A percentile compares a stretch with the other conserved stretches of the same genome.
phyloP scores from a whole-genome alignment of 345 rosid species.

The Mercurialis annua region DNA sequence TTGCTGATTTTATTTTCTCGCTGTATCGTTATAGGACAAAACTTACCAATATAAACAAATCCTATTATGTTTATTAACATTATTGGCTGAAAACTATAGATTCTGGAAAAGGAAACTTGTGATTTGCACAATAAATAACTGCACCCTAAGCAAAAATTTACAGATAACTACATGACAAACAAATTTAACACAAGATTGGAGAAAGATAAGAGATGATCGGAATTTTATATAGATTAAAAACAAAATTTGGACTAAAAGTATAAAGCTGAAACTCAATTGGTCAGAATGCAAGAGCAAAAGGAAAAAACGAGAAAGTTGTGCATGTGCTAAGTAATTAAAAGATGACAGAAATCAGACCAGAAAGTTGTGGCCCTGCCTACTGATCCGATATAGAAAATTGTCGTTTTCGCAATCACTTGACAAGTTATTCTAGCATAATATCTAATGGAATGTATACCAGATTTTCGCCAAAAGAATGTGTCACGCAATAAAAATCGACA shows the following conservation, averaged over 20 bases:
- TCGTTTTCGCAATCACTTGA: background rate
- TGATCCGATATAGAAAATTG: background rate
- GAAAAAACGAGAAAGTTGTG: too few species aligned
- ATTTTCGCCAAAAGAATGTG: background rate
- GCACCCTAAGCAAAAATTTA: background rate
- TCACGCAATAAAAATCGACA: conserved; percentile 11
- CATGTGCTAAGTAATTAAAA: too few species aligned
- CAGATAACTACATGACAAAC: background rate
- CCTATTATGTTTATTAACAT: background rate
- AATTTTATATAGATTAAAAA: background rate
- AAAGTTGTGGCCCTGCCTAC: too few species aligned
- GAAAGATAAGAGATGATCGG: background rate
- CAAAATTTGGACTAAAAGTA: background rate
- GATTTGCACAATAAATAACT: background rate
- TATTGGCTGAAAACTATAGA: background rate
- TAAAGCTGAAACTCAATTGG: background rate
- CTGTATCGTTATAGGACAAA: background rate
- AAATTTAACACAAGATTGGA: background rate
- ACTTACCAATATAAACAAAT: too few species aligned
- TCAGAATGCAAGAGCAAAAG: too few species aligned
- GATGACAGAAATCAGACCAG: too few species aligned
- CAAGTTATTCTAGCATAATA: background rate
- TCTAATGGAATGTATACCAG: background rate
- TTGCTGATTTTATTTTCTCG: background rate
- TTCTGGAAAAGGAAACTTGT: background rate